These are phyloP conservation scores for Incumbomyces lentus DNA, from an alignment of 2,329 filamentous ascomycete species.

Conservation along the genomic window DNA sequence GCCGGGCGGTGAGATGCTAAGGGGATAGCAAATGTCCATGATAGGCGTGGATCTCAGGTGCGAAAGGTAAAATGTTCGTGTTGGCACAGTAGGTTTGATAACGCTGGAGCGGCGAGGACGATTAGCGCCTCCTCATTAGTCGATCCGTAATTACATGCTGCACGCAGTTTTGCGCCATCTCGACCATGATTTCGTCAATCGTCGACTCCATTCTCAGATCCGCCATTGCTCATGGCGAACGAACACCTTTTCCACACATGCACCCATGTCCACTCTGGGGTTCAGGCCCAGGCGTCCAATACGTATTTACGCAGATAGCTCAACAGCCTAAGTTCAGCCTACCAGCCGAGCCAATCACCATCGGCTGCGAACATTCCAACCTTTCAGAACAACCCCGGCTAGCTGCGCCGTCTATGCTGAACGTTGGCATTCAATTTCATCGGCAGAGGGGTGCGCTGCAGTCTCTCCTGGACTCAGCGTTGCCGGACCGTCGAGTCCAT, in stretches of 20 bases:
- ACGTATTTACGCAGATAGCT: background rate
- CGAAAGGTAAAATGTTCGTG: too few relatives aligned
- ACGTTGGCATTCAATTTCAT: background rate
- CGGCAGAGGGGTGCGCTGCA: background rate
- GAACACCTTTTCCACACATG: background rate
- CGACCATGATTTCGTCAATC: background rate
- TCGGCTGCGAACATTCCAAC: background rate
- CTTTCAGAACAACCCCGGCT: background rate
- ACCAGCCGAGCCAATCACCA: conserved; percentile 7
- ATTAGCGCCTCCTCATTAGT: too few relatives aligned
- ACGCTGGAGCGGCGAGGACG: too few relatives aligned
- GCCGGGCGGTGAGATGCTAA: too few relatives aligned
- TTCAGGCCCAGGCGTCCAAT: conserved; percentile 1
- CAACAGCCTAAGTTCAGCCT: conserved; percentile 3
- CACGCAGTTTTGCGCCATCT: background rate
- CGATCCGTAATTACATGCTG: background rate
- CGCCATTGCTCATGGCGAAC: background rate
- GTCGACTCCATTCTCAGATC: conserved; percentile 1
- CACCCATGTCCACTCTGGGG: background rate
- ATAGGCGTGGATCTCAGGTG: too few relatives aligned
- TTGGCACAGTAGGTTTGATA: too few relatives aligned
- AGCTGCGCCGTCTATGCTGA: background rate
- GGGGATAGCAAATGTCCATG: too few relatives aligned
- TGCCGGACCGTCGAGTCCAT: background rate
- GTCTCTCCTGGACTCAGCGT: conserved; percentile 5